Evolutionary conservation across 495 filamentous ascomycete genomes (phyloP).

Genomic region (Thermothielavioides terrestris): DNA sequence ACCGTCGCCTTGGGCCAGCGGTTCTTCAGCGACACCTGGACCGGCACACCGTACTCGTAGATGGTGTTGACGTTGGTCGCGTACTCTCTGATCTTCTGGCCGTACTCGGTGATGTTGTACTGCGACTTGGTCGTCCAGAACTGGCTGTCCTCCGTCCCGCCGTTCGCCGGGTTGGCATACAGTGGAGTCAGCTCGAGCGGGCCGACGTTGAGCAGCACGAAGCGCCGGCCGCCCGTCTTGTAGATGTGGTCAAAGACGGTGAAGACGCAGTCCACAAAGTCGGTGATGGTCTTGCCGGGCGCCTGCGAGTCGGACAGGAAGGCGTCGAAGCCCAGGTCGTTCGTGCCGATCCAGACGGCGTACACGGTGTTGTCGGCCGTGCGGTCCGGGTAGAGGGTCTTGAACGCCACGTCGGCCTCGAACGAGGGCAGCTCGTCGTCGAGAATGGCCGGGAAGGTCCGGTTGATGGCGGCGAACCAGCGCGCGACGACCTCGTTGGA

Average conservation of each 20-base stretch:
- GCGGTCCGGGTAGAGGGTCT: conserved; percentile 43
- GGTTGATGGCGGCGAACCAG: conserved; percentile 37
- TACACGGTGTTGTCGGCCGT: conserved; percentile 55
- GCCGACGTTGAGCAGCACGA: conserved; percentile 57
- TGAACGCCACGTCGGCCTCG: conserved; percentile 48
- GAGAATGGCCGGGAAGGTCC: conserved; percentile 50
- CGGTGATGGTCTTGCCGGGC: conserved; percentile 46
- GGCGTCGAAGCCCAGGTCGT: conserved; percentile 57
- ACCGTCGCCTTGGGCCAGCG: conserved; percentile 53
- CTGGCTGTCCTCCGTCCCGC: conserved; percentile 41
- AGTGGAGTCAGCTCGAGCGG: conserved; percentile 55
- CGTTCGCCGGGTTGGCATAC: conserved; percentile 45
- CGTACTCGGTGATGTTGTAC: conserved; percentile 39
- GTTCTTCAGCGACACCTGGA: conserved; percentile 41
- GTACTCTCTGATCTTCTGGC: conserved; percentile 53
- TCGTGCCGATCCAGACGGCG: conserved; percentile 70
- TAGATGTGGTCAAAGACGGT: conserved; percentile 50
- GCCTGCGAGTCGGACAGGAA: conserved; percentile 57
- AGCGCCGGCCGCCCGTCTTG: conserved; percentile 54
- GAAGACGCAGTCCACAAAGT: conserved; percentile 60
- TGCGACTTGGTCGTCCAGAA: conserved; percentile 52
- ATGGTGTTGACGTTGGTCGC: conserved; percentile 53
- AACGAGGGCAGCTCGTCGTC: conserved; percentile 65
- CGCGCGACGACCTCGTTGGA: conserved; percentile 56
- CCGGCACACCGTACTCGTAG: conserved; percentile 52